These are phyloP conservation scores for Barnettozyma pratensis DNA, from an alignment of 805 yeast genomes.

Conservation along the genomic window DNA sequence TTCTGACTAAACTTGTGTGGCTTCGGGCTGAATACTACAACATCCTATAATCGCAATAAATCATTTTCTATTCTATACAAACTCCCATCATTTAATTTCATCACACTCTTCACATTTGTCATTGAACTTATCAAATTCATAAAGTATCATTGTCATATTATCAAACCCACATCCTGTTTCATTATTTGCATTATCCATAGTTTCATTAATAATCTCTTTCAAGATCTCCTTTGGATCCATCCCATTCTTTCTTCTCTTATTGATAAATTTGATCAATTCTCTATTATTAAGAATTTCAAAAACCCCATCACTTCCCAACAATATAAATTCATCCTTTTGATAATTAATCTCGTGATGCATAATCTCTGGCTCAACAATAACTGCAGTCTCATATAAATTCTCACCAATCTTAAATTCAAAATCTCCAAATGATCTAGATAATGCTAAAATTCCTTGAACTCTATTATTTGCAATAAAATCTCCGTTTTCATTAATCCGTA, in stretches of 20 bases:
- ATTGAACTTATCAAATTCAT: constrained; percentile 1
- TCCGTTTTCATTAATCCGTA: constrained; percentile 89
- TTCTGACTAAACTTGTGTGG: no score
- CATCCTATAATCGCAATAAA: no score
- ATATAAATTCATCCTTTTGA: constrained; percentile 55
- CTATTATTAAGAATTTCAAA: constrained; percentile 69
- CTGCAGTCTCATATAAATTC: constrained; percentile 52
- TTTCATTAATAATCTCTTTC: constrained; percentile 56
- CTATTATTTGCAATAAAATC: constrained; percentile 91
- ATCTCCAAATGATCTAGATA: constrained; percentile 87
- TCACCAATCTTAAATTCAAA: constrained; percentile 42
- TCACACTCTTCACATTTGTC: no score
- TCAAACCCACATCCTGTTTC: constrained; percentile 78
- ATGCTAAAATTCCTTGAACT: constrained; percentile 91
- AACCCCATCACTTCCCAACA: constrained; percentile 79
- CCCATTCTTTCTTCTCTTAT: constrained; percentile 54
- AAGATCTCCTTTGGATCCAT: constrained; percentile 54
- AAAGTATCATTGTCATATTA: constrained; percentile 48
- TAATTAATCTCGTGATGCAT: constrained; percentile 44
- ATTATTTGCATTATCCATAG: constrained; percentile 60
- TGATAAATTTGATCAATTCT: constrained; percentile 46
- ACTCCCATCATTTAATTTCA: no score
- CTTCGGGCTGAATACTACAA: no score
- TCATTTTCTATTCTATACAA: no score
- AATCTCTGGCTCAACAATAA: constrained; percentile 75